These are phyloP conservation scores for Maudiozyma humilis DNA, from an alignment of 1,139 yeast genomes.

Conservation along the genomic window DNA sequence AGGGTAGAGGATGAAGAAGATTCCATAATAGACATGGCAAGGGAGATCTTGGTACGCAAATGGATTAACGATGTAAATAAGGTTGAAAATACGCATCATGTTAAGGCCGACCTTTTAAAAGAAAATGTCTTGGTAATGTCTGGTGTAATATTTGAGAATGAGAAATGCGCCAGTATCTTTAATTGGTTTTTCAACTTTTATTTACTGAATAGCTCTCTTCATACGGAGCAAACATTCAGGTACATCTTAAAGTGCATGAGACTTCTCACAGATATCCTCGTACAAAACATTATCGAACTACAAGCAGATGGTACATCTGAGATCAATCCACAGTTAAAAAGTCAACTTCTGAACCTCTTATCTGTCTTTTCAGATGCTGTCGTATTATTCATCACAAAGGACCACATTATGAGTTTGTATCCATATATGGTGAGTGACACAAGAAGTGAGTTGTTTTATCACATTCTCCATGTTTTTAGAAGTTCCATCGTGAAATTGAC, in stretches of 20 bases:
- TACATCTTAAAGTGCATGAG: slow-evolving; percentile 21
- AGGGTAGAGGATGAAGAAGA: slow-evolving; percentile 68
- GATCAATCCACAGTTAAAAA: slow-evolving; percentile 24
- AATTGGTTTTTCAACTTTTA: slow-evolving; percentile 39
- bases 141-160: slow-evolving; percentile 33
- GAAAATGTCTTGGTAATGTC: slow-evolving; percentile 34
- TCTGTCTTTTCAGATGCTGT: slow-evolving; percentile 46
- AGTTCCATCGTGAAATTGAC: slow-evolving; percentile 39
- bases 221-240: slow-evolving; percentile 15
- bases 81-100: slow-evolving; percentile 12
- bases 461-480: slow-evolving; percentile 48
- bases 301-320: slow-evolving; percentile 18
- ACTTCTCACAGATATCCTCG: slow-evolving; percentile 24
- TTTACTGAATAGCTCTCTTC: slow-evolving; percentile 32
- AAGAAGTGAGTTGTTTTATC: slow-evolving; percentile 34
- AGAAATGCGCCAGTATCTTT: slow-evolving; percentile 36
- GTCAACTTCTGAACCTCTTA: slow-evolving; percentile 40
- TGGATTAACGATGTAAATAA: slow-evolving; percentile 36
- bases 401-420: slow-evolving; percentile 53
- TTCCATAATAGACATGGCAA: slow-evolving; percentile 41
- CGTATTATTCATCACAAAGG: slow-evolving; percentile 48
- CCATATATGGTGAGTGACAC: slow-evolving; percentile 49
- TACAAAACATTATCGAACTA: slow-evolving; percentile 29
- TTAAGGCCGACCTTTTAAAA: slow-evolving; percentile 13
- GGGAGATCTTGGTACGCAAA: slow-evolving; percentile 35